A percentile compares a stretch with the other conserved stretches of the same genome.
Conservation (phyloP, 495 filamentous ascomycete species). For the Lasiosphaeria ovina region DNA sequence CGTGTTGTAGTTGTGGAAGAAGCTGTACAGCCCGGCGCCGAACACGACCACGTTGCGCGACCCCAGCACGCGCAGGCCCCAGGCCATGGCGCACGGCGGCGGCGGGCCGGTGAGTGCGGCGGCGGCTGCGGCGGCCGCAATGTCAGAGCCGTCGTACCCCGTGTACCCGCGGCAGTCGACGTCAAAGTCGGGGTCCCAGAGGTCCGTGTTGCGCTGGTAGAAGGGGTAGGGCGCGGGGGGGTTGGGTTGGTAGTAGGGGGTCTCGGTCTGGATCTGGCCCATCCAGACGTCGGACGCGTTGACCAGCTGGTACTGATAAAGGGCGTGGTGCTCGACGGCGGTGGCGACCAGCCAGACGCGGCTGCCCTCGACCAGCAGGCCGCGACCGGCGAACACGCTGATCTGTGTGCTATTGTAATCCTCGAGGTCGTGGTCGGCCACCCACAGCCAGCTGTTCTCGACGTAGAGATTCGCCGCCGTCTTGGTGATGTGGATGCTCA, state of each 20-base stretch:
- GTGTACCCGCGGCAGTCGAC: conserved; percentile 32
- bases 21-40: conserved; percentile 77
- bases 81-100: conserved; percentile 53
- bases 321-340: conserved; percentile 75
- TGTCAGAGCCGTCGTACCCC: conserved; percentile 42
- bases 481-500: conserved; percentile 75
- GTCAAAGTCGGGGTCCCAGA: conserved; percentile 71
- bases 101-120: too few relatives aligned
- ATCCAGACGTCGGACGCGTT: conserved; percentile 78
- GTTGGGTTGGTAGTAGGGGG: conserved; percentile 86
- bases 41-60: conserved; percentile 65
- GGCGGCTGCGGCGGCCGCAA: too few relatives aligned
- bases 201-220: conserved; percentile 56
- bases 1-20: conserved; percentile 84
- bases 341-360: conserved; percentile 70
- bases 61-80: conserved; percentile 73
- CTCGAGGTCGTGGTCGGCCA: conserved; percentile 79
- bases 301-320: conserved; percentile 82
- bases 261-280: conserved; percentile 84
- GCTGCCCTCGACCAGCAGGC: conserved; percentile 66
- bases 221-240: conserved; percentile 69
- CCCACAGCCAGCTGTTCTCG: conserved; percentile 94
- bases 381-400: conserved; percentile 83
- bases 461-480: conserved; percentile 68
- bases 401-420: conserved; percentile 69